Base-by-base conservation (phyloP, 2,329 filamentous ascomycete genomes). In the Epichloe festucae region DNA sequence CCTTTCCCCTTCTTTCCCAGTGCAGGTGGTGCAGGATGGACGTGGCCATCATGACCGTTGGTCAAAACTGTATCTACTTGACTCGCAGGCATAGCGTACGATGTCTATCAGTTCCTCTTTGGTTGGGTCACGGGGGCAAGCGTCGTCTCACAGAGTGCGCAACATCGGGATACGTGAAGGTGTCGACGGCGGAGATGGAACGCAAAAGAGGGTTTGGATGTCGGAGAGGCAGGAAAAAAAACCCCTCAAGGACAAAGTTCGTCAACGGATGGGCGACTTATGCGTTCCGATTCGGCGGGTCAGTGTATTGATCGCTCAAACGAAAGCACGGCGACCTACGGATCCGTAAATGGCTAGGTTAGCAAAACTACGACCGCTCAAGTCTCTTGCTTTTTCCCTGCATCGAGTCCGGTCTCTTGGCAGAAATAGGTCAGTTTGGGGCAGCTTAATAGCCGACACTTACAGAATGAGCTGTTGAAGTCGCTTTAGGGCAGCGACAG, bases 1-100 rank as follows among this genome's bases (percentile, higher is more conserved):
- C 77, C 81, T 72, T 94, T 95, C 52, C 76, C 79, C 70, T 93
- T 93, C 73, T 89, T 93, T n/a, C 48, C 48, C 19, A 31, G 40
- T 52, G 73, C 71, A 52, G 79, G 70, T 47, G 77, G 57, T 27
- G 62, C 60, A 52, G 63, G 58, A 51, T 70, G 65, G 46, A 55
- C 54, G 59, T 70, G 68, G 45, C 62, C 63, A 60, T 70, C 67
- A 57, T 72, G 65, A 56, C 67, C 67, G 62, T 73, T 72, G 54
- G 66, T 60, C 57, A 69, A 62, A 59, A 65, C 68, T 61, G 70
- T 57, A 55, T 74, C 72, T 57, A 62, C 58, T 57, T 70, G 68
- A 55, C 63, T 67, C 55, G 64, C 63, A 59, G 69, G 65, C 69
- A 72, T 72, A 54, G 56, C 61, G 58, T 57, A 55, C 49, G 49